Conservation (phyloP, 169 alveolate genomes). For the Eimeria acervulina region DNA sequence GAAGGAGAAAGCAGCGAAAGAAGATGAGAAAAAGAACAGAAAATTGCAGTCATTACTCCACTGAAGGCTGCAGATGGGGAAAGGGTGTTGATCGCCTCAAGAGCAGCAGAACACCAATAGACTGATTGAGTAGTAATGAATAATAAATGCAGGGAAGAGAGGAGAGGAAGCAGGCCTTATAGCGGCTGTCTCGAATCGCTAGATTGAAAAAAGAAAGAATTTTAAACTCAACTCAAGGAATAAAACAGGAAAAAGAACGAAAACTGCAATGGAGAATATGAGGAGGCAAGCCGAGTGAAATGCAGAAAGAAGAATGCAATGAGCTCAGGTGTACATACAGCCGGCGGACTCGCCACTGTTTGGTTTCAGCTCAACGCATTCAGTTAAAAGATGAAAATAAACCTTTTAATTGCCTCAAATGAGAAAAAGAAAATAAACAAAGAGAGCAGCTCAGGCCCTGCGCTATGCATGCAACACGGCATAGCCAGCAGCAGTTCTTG, state of each 20-base stretch:
- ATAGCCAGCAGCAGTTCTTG: background rate
- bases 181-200: background rate
- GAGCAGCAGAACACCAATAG: background rate
- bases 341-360: slow-evolving; percentile 40
- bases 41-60: background rate
- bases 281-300: background rate
- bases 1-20: background rate
- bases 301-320: background rate
- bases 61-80: background rate
- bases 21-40: background rate
- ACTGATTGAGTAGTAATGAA: background rate
- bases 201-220: background rate
- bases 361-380: background rate
- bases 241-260: background rate
- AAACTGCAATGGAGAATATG: background rate
- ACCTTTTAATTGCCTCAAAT: background rate
- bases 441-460: background rate
- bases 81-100: too few species aligned
- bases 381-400: background rate
- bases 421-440: background rate
- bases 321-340: background rate
- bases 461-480: slow-evolving; percentile 27
- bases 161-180: background rate
- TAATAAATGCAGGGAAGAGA: background rate
- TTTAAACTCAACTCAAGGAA: background rate